Base-by-base conservation (phyloP, 2,329 filamentous ascomycete species). In the Xylaria sp. region DNA sequence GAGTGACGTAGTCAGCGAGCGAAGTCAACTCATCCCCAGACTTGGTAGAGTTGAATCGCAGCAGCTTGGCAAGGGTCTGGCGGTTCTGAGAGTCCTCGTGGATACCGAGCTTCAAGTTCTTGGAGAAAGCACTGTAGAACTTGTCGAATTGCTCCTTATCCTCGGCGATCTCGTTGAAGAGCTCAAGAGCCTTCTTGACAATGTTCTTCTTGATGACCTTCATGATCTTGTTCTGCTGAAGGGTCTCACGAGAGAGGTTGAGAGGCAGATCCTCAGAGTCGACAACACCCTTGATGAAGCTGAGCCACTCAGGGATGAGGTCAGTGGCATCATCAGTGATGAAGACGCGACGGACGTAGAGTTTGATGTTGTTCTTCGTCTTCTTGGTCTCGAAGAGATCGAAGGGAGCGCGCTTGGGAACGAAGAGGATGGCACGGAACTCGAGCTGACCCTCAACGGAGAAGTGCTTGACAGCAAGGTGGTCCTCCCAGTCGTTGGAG, bases 121-220 rank as follows among this genome's bases (percentile, higher is more conserved):
- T 99, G 90, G 91, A 92, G 90, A 99, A 99, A 79, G 96, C 96
- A 80, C 87, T 88, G 91, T 99, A 99, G 92, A 99, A 99, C 91
- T 99, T 99, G 91, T 99, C 96, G 83, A 99, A 99, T 85, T 98
- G 93, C 91, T 99, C 96, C 86, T 97, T 97, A 86, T 99, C 96
- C 89, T 99, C 96, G 69, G 96, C 91, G 74, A 99, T 99, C 89
- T 99, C 96, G 80, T 91, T 90, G 92, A 99, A 99, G 83, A 99
- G 94, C 89, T 99, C 96, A 75, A 99, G 94, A 75, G 94, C 93
- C 93, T 99, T 99, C 94, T 98, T 99, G 89, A 99, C 94, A 75
- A 99, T 97, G 92, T 99, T 99, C 94, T 99, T 99, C 91, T 97
- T 97, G 90, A 98, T 98, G 84, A 98, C 96, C 92, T 98, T 98